Percentiles rank a stretch among this genome's conserved stretches.
phyloP scores from a whole-genome alignment of 305 asterid genomes.

The Rubia occidens region DNA sequence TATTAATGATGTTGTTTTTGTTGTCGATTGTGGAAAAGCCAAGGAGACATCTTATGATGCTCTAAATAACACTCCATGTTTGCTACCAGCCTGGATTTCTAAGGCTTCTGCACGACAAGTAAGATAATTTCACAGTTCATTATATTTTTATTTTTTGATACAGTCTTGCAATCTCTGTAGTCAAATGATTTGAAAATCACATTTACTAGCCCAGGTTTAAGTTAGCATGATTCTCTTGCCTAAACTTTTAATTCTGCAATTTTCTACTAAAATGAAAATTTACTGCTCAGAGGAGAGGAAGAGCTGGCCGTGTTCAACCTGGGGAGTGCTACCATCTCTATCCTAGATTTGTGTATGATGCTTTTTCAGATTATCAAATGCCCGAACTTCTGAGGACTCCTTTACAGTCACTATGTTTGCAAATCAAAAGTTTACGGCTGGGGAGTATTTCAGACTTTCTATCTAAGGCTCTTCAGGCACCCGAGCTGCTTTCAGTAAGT shows the following conservation, averaged over 20 bases:
- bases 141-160: background rate
- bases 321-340: constrained; percentile 97
- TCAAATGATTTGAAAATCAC: background rate
- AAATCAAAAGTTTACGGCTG: constrained; percentile 87
- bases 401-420: constrained; percentile 87
- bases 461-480: constrained; percentile 84
- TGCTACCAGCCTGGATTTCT: constrained; percentile 93
- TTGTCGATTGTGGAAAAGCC: constrained; percentile 92
- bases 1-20: constrained; percentile 89
- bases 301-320: constrained; percentile 98
- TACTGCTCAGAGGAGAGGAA: constrained; percentile 76
- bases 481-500: constrained; percentile 85
- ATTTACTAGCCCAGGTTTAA: background rate
- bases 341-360: constrained; percentile 76
- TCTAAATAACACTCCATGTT: constrained; percentile 84
- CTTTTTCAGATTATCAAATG: constrained; percentile 85
- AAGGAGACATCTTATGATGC: constrained; percentile 97
- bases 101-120: constrained; percentile 95
- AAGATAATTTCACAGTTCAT: constrained; percentile 11
- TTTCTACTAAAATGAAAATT: constrained; percentile 1
- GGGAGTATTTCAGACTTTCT: constrained; percentile 82
- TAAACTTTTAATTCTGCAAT: background rate
- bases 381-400: constrained; percentile 98
- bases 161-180: background rate
- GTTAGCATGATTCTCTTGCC: background rate